phyloP scores from a whole-genome alignment of 1,284 basidiomycete species.

The Microbotryum intermedium region DNA sequence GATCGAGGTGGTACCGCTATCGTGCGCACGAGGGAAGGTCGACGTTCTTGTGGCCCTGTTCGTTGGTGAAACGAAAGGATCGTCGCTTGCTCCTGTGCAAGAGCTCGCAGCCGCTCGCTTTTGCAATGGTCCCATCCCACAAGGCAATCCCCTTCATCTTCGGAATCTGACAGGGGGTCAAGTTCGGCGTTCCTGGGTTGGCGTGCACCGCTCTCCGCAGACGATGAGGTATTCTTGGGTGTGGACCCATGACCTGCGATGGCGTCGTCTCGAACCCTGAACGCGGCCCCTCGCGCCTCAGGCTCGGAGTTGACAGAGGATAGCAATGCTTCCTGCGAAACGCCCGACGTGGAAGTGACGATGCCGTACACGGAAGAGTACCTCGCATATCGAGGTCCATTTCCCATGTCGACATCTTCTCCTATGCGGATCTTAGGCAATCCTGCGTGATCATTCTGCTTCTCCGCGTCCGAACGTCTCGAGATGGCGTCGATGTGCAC shows the following conservation, averaged over 20 bases:
- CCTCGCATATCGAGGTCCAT: slow-evolving; percentile 1
- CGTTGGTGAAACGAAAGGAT: background rate
- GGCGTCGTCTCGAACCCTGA: slow-evolving; percentile 3
- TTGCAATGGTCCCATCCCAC: background rate
- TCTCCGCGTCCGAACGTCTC: background rate
- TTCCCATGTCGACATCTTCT: background rate
- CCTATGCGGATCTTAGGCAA: background rate
- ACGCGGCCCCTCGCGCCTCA: slow-evolving; percentile 11
- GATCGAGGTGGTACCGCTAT: slow-evolving; percentile 1
- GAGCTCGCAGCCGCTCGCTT: background rate
- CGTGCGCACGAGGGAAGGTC: background rate
- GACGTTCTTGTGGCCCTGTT: background rate
- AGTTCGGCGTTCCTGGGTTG: slow-evolving; percentile 1
- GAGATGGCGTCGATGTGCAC: slow-evolving; percentile 12
- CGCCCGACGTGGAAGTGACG: slow-evolving; percentile 12
- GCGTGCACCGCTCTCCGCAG: background rate
- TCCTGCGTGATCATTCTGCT: background rate
- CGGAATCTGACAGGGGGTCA: slow-evolving; percentile 18
- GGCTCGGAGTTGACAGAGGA: slow-evolving; percentile 7
- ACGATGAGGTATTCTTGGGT: too few species aligned
- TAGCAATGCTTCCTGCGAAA: slow-evolving; percentile 7
- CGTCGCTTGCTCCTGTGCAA: background rate
- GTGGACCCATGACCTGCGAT: background rate
- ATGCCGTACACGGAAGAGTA: slow-evolving; percentile 13
- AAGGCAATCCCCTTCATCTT: slow-evolving; percentile 6